Evolutionary conservation across 169 alveolate species (phyloP).

Genomic region (Plasmodium coatneyi): DNA sequence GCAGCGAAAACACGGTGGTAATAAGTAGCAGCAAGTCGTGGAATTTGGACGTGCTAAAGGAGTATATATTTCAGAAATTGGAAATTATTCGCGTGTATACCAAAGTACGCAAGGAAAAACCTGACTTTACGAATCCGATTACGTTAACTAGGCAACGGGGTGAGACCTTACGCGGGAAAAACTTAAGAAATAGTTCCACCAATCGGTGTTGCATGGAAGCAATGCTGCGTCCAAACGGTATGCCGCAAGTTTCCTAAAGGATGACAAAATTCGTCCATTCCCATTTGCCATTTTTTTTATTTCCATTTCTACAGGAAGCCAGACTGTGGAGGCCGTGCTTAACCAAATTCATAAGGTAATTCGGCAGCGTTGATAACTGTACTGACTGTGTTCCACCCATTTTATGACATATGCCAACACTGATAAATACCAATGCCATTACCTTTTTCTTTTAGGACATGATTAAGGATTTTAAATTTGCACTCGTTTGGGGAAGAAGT

Average conservation of each 20-base stretch:
- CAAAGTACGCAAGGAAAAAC: slow-evolving; percentile 96
- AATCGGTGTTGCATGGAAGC: not conserved
- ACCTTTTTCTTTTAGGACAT: slow-evolving; percentile 71
- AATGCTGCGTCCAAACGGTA: not conserved
- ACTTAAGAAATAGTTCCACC: not conserved
- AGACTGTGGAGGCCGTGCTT: slow-evolving; percentile 79
- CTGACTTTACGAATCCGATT: slow-evolving; percentile 96
- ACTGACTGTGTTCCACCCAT: slow-evolving; percentile 46
- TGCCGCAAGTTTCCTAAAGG: not conserved
- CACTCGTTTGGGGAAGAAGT: slow-evolving; percentile 98
- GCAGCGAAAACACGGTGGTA: slow-evolving; percentile 58
- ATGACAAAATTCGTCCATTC: not conserved
- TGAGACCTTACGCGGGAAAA: not conserved
- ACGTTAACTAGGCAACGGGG: slow-evolving; percentile 89
- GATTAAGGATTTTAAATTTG: slow-evolving; percentile 91
- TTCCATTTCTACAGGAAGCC: slow-evolving; percentile 71
- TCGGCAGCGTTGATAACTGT: slow-evolving; percentile 11
- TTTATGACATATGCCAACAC: not conserved
- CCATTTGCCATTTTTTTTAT: not conserved
- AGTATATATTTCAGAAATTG: slow-evolving; percentile 79
- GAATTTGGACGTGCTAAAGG: slow-evolving; percentile 79
- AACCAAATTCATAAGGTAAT: slow-evolving; percentile 78
- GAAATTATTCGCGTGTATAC: slow-evolving; percentile 92
- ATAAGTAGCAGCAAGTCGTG: slow-evolving; percentile 76
- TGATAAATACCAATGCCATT: not conserved